Evolutionary conservation across 371 early-diverging fungal genomes (phyloP).

Genomic region (Saksenaea vasiformis): DNA sequence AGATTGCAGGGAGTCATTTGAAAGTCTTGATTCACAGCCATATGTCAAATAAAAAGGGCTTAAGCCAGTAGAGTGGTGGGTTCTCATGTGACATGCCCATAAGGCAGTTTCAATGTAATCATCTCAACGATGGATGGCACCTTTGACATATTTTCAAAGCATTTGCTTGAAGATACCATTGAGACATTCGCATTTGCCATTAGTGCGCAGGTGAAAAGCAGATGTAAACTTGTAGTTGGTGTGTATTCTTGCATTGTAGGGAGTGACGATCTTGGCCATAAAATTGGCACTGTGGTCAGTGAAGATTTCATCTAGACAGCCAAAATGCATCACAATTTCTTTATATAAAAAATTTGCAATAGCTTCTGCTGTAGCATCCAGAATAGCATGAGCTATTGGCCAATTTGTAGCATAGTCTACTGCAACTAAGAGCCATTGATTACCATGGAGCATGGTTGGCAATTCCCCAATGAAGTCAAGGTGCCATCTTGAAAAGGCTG

Average conservation of each 20-base stretch:
- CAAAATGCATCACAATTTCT: too few species aligned
- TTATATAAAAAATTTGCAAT: too few species aligned
- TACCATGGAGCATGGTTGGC: too few species aligned
- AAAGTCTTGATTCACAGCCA: conserved; percentile 13
- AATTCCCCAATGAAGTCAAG: too few species aligned
- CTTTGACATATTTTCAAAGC: background rate
- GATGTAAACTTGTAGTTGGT: conserved; percentile 11
- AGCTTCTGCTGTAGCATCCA: conserved; percentile 28
- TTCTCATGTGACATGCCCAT: conserved; percentile 17
- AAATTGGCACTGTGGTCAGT: too few species aligned
- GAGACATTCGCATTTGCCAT: conserved; percentile 24
- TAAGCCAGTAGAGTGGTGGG: conserved; percentile 8
- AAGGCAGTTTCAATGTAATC: conserved; percentile 12
- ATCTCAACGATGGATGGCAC: conserved; percentile 17
- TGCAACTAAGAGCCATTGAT: too few species aligned
- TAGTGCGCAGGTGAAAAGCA: conserved; percentile 22
- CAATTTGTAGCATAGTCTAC: conserved; percentile 46
- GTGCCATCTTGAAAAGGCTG: too few species aligned
- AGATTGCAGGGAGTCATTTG: conserved; percentile 10
- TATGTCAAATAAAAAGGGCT: conserved; percentile 20
- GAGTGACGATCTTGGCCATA: too few species aligned
- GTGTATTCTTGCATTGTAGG: too few species aligned
- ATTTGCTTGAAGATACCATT: conserved; percentile 16
- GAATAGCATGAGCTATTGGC: conserved; percentile 34
- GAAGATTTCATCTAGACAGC: too few species aligned